Conservation (phyloP, 306 rosid species). For the Vicia villosa region DNA sequence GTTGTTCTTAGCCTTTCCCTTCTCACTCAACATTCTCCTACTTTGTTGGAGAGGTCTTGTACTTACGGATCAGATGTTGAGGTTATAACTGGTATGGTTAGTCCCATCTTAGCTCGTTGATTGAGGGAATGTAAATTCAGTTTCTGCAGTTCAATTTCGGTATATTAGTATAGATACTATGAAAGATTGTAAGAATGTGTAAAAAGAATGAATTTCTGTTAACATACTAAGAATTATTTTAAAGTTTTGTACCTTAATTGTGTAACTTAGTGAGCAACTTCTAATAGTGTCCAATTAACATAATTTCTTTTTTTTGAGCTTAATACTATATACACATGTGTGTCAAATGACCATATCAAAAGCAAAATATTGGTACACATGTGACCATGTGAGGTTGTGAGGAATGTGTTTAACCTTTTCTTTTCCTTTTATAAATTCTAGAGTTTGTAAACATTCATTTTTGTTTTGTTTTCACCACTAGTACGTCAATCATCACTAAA, state of each 20-base stretch:
- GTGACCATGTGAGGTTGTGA: too few relatives aligned
- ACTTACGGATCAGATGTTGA: conserved; percentile 13
- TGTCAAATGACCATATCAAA: too few relatives aligned
- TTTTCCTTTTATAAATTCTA: too few relatives aligned
- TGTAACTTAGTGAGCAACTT: not conserved
- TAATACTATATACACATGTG: too few relatives aligned
- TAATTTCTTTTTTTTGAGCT: too few relatives aligned
- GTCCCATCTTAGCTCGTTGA: conserved; percentile 37
- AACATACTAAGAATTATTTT: not conserved
- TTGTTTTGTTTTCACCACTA: too few relatives aligned
- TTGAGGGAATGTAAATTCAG: not conserved
- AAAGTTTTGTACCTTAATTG: not conserved
- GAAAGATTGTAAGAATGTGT: not conserved
- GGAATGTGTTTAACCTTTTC: too few relatives aligned
- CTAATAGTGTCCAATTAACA: too few relatives aligned
- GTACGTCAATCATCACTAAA: too few relatives aligned
- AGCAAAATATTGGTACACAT: too few relatives aligned
- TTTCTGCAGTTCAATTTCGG: not conserved
- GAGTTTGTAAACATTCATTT: too few relatives aligned
- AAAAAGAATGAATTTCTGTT: not conserved
- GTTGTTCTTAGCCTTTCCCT: conserved; percentile 55
- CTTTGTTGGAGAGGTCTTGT: conserved; percentile 25
- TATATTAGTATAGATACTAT: not conserved
- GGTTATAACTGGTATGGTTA: not conserved
- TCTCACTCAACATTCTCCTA: conserved; percentile 38